A percentile compares a stretch with the other conserved stretches of the same genome.
Conservation (phyloP, 148 eudicot species). For the Oxyria digyna region DNA sequence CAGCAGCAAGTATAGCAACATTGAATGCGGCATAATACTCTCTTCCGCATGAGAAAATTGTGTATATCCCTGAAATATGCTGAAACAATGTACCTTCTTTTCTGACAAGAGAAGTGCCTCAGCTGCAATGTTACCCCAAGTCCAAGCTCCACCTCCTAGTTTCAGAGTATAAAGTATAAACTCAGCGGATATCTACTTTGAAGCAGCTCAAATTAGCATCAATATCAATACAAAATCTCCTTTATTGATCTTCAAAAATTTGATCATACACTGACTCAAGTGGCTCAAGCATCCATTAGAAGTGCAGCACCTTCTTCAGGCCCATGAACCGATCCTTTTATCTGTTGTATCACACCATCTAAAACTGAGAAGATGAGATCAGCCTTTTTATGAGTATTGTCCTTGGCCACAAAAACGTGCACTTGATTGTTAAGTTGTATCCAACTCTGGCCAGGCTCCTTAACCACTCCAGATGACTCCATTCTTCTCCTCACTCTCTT, state of each 20-base stretch:
- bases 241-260: not conserved
- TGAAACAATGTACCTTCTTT: not conserved
- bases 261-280: not conserved
- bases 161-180: too few species aligned
- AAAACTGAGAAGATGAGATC: conserved; percentile 25
- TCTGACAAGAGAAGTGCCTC: not conserved
- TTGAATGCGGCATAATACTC: too few species aligned
- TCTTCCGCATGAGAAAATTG: too few species aligned
- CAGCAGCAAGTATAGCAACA: not conserved
- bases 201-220: too few species aligned
- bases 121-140: not conserved
- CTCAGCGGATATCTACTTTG: too few species aligned
- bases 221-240: too few species aligned
- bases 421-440: conserved; percentile 35
- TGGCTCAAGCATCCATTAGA: not conserved
- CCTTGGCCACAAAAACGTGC: conserved; percentile 43
- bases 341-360: conserved; percentile 26
- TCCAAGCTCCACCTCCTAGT: too few species aligned
- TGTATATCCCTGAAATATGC: not conserved
- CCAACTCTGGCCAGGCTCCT: conserved; percentile 68
- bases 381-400: conserved; percentile 25
- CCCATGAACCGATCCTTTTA: conserved; percentile 20
- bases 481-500: conserved; percentile 42
- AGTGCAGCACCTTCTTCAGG: conserved; percentile 4
- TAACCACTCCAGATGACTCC: conserved; percentile 43